Conservation (phyloP, 768 basidiomycete genomes). For the Postia placenta region DNA sequence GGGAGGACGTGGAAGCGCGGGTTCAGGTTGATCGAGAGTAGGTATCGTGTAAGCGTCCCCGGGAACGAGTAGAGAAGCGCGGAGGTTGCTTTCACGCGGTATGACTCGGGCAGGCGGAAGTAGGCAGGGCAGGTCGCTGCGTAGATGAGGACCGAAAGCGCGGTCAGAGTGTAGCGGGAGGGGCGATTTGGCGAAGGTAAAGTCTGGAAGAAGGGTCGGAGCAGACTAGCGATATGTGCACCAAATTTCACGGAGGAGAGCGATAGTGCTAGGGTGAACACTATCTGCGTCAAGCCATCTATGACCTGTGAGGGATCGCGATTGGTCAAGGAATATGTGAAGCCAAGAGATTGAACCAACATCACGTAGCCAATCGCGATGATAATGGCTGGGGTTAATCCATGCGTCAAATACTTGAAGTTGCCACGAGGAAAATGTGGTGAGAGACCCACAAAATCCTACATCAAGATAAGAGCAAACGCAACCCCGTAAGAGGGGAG, state of each 20-base stretch:
- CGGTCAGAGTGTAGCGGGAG: slow-evolving; percentile 45
- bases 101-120: slow-evolving; percentile 60
- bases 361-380: slow-evolving; percentile 62
- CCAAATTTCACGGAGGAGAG: slow-evolving; percentile 79
- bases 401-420: slow-evolving; percentile 82
- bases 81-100: slow-evolving; percentile 77
- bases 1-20: slow-evolving; percentile 55
- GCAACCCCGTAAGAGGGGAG: background rate
- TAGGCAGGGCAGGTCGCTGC: slow-evolving; percentile 73
- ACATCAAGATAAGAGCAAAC: background rate
- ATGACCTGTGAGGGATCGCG: slow-evolving; percentile 50
- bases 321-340: background rate
- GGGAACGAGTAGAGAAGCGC: slow-evolving; percentile 88
- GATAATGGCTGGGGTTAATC: slow-evolving; percentile 54
- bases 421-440: slow-evolving; percentile 97
- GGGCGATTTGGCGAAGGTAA: slow-evolving; percentile 35
- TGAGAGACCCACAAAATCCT: slow-evolving; percentile 95
- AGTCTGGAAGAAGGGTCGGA: slow-evolving; percentile 36
- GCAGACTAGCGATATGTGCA: slow-evolving; percentile 44
- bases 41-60: slow-evolving; percentile 79
- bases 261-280: slow-evolving; percentile 74
- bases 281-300: slow-evolving; percentile 76
- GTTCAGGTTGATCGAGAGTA: slow-evolving; percentile 72
- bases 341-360: slow-evolving; percentile 37
- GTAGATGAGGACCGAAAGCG: slow-evolving; percentile 60